Conservation (phyloP, 2,329 filamentous ascomycete species). For the Diplodia intermedia region DNA sequence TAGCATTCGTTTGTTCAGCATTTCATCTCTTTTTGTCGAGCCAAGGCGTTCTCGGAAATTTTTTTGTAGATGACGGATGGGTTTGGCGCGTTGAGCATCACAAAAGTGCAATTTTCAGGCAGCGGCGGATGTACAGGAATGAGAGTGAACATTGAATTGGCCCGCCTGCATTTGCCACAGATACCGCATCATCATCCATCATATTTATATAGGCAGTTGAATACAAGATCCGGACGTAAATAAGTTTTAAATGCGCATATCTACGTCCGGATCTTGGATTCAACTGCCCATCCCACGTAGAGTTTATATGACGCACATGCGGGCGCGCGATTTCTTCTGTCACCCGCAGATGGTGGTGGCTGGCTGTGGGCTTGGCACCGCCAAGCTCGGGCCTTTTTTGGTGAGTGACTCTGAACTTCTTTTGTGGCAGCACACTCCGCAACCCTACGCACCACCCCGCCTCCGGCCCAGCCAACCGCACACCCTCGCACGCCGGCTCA, state of each 20-base stretch:
- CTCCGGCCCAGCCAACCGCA: conserved; percentile 20
- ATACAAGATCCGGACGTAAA: too few relatives aligned
- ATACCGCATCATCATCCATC: too few relatives aligned
- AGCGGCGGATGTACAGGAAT: background rate
- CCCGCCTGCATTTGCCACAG: too few relatives aligned
- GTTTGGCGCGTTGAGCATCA: background rate
- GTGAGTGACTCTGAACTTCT: conserved; percentile 31
- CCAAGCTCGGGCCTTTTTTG: conserved; percentile 29
- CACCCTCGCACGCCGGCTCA: conserved; percentile 1
- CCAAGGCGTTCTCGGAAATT: conserved; percentile 15
- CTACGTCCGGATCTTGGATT: too few relatives aligned
- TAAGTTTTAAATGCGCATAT: too few relatives aligned
- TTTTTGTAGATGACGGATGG: conserved; percentile 17
- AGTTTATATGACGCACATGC: too few relatives aligned
- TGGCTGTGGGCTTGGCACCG: conserved; percentile 21
- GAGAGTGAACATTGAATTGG: background rate
- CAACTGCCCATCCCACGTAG: too few relatives aligned
- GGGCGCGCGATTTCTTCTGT: too few relatives aligned
- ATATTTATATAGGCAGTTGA: too few relatives aligned
- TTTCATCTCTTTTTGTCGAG: background rate
- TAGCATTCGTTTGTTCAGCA: conserved; percentile 5
- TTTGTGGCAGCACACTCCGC: conserved; percentile 21
- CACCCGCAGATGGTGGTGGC: background rate
- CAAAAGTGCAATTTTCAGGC: conserved; percentile 12
- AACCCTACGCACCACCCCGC: conserved; percentile 7